Percentiles rank a stretch among this genome's conserved stretches.
These are phyloP conservation scores for Scutellaria barbata DNA, from an alignment of 257 asterid species.

Conservation along the genomic window DNA sequence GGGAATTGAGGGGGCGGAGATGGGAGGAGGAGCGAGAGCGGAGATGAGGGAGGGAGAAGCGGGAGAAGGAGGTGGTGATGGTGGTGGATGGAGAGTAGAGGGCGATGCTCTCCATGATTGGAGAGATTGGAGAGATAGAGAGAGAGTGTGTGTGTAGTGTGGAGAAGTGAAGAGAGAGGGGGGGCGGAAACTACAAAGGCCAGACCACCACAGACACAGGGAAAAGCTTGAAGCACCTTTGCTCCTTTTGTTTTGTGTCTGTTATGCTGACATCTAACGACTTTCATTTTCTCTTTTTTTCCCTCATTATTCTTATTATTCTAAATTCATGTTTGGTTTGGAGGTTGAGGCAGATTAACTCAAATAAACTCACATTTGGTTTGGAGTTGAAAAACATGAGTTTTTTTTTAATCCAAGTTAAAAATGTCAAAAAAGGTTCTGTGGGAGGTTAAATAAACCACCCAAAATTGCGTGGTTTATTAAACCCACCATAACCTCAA, in stretches of 20 bases:
- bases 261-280: slow-evolving; percentile 25
- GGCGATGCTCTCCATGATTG: slow-evolving; percentile 72
- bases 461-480: too few species aligned
- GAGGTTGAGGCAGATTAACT: too few species aligned
- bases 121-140: slow-evolving; percentile 21
- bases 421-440: too few species aligned
- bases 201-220: neutral
- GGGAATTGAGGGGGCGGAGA: slow-evolving; percentile 48
- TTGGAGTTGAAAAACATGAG: too few species aligned
- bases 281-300: neutral
- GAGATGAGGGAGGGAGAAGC: slow-evolving; percentile 49
- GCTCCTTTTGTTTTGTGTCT: neutral
- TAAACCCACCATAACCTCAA: too few species aligned
- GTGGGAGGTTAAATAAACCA: too few species aligned
- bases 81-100: slow-evolving; percentile 59
- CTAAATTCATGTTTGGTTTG: too few species aligned
- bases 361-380: too few species aligned
- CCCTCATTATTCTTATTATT: too few species aligned
- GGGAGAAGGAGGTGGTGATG: slow-evolving; percentile 48
- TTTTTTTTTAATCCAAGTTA: too few species aligned
- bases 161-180: neutral
- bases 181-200: slow-evolving; percentile 42
- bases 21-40: slow-evolving; percentile 44
- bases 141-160: slow-evolving; percentile 24
- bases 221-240: neutral